phyloP scores from a whole-genome alignment of 805 yeast genomes.

The Hyphopichia homilentoma region DNA sequence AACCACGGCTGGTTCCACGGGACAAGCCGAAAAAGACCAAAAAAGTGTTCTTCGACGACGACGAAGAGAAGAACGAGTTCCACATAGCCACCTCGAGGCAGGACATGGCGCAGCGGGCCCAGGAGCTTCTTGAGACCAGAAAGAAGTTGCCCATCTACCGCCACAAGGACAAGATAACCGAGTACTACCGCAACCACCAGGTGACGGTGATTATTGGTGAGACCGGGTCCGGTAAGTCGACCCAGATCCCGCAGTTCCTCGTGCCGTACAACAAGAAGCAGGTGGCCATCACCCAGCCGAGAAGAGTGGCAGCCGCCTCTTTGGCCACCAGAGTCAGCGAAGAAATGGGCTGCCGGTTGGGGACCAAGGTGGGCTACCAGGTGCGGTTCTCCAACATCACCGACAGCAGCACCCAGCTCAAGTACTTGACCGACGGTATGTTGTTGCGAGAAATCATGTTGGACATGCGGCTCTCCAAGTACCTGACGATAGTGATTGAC shows the following conservation, averaged over 20 bases:
- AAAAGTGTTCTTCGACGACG: too few species aligned
- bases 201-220: constrained; percentile 90
- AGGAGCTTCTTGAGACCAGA: constrained; percentile 47
- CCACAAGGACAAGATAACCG: constrained; percentile 60
- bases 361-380: constrained; percentile 85
- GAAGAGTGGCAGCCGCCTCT: constrained; percentile 96
- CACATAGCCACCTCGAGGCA: constrained; percentile 27
- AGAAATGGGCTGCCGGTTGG: constrained; percentile 74
- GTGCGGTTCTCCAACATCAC: constrained; percentile 84
- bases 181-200: constrained; percentile 49
- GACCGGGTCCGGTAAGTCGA: constrained; percentile 97
- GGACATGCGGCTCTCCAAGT: constrained; percentile 58
- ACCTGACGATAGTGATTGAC: constrained; percentile 79
- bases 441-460: constrained; percentile 84
- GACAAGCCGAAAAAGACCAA: constrained; percentile 5
- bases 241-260: constrained; percentile 93
- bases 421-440: constrained; percentile 97
- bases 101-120: constrained; percentile 32
- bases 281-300: constrained; percentile 93
- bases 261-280: constrained; percentile 49
- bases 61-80: too few species aligned
- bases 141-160: constrained; percentile 70
- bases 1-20: constrained; percentile 1
- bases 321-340: constrained; percentile 90
- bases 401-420: constrained; percentile 58